Evolutionary conservation across 345 rosid genomes (phyloP).

Genomic region (Geranium brycei): DNA sequence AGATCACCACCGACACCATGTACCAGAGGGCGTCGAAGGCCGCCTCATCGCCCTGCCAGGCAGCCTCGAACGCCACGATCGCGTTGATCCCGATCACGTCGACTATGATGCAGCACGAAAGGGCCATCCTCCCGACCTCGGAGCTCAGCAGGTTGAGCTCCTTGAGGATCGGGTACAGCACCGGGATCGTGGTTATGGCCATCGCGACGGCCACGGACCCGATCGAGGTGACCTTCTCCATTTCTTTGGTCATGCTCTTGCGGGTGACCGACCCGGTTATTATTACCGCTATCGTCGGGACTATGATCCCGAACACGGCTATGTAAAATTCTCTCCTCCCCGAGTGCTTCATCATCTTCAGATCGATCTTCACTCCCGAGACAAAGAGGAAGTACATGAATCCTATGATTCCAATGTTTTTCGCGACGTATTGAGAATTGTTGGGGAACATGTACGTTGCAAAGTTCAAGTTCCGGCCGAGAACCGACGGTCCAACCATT

Average conservation of each 20-base stretch:
- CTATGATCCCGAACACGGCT: conserved; percentile 21
- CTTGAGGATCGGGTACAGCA: conserved; percentile 32
- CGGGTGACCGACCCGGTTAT: conserved; percentile 12
- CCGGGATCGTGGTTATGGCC: conserved; percentile 34
- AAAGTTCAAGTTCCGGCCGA: conserved; percentile 34
- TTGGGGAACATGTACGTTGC: conserved; percentile 25
- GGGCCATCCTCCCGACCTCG: conserved; percentile 44
- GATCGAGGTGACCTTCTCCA: conserved; percentile 17
- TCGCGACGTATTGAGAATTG: conserved; percentile 24
- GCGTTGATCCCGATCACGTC: conserved; percentile 21
- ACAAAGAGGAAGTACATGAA: conserved; percentile 45
- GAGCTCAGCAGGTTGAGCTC: conserved; percentile 55
- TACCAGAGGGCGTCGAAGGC: conserved; percentile 18
- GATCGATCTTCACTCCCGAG: conserved; percentile 38
- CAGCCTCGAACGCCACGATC: conserved; percentile 25
- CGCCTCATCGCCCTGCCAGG: conserved; percentile 22
- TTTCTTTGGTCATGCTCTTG: conserved; percentile 15
- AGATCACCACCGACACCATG: conserved; percentile 12
- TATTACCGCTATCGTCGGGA: conserved; percentile 13
- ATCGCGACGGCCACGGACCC: conserved; percentile 19
- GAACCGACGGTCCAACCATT: conserved; percentile 58
- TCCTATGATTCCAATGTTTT: conserved; percentile 44
- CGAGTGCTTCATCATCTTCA: conserved; percentile 21
- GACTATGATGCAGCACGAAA: conserved; percentile 29
- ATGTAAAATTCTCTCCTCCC: conserved; percentile 30